Evolutionary conservation across 139 green algal species (phyloP), one percentile per base, ranked within the genome.

Genomic region (Picochlorum sp.): DNA sequence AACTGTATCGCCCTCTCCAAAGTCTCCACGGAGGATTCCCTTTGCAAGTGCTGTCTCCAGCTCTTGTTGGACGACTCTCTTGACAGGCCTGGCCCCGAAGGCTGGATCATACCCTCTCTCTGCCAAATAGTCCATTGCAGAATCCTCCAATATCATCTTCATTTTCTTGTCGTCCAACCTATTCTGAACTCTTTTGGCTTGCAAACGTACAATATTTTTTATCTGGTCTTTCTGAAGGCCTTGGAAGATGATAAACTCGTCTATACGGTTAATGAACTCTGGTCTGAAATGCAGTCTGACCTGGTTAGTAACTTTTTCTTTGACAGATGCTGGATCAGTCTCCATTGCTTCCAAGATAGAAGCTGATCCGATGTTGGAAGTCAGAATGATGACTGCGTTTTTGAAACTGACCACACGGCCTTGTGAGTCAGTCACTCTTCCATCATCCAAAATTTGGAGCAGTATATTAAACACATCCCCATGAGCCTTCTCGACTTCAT

Each of bases 201-300:
- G 80, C 52, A 89, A 64, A 25, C 36, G 43, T 44, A 96, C 90
- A 51, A 96, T 94, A 36, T 30, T 29, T 37, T 64, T 61, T 69
- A 97, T 95, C 76, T 97, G 75, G 0, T 77, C 68, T 5, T 56
- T 30, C 12, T 57, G 57, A 7, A 97, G 82, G 12, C 83, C 81
- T 61, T 94, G 76, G 62, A 97, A 98, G 20, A 96, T 86, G 57
- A 96, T 91, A 76, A 93, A 97, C 68, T 97, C 91, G 75, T 97
- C 91, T 31, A 97, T 79, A 49, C 91, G 77, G 78, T 97, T 98
- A 57, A 98, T 70, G 61, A 97, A 98, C 78, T 98, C 91, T 24
- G 91, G 91, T 45, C 85, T 71, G 84, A 97, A 98, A 68, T 89
- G 74, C 2, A 59, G 61, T 31, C 86, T 85, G n/a, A 96, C 90